These are phyloP conservation scores for Lindgomyces ingoldianus DNA, from an alignment of 495 filamentous ascomycete species.

Conservation along the genomic window DNA sequence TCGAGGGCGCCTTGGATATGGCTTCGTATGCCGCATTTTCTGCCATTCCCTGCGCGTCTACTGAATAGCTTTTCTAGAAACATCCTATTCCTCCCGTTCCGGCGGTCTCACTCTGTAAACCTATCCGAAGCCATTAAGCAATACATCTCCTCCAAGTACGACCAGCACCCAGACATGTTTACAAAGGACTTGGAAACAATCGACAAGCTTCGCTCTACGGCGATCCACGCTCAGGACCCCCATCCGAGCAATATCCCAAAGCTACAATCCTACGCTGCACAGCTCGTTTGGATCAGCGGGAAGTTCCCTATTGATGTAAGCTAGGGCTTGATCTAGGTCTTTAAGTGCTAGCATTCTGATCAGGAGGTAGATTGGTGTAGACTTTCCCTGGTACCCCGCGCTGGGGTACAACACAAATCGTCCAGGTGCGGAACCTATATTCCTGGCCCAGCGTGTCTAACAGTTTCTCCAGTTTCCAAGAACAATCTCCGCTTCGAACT, in stretches of 20 bases:
- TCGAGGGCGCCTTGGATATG: slow-evolving; percentile 20
- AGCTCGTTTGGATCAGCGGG: slow-evolving; percentile 89
- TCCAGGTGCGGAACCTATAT: slow-evolving; percentile 36
- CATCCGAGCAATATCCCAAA: slow-evolving; percentile 88
- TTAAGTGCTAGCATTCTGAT: neutral
- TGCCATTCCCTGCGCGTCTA: neutral
- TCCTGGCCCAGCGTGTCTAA: neutral
- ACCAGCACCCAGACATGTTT: slow-evolving; percentile 99
- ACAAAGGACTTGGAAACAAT: slow-evolving; percentile 82
- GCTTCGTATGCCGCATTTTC: slow-evolving; percentile 30
- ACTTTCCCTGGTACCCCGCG: slow-evolving; percentile 94
- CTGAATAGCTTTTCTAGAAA: slow-evolving; percentile 43
- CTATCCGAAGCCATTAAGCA: slow-evolving; percentile 83
- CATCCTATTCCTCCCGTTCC: slow-evolving; percentile 74
- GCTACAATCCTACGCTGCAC: slow-evolving; percentile 83
- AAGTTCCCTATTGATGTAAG: slow-evolving; percentile 87
- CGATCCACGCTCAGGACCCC: slow-evolving; percentile 82
- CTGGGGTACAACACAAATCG: slow-evolving; percentile 84
- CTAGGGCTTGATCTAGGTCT: neutral
- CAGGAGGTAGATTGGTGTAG: slow-evolving; percentile 65
- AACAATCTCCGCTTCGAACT: slow-evolving; percentile 96
- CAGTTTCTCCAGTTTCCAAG: slow-evolving; percentile 58
- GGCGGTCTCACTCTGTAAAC: slow-evolving; percentile 73
- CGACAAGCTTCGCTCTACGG: slow-evolving; percentile 76
- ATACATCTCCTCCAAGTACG: slow-evolving; percentile 98